Evolutionary conservation across 768 basidiomycete species (phyloP).

Genomic region (Russula olivacea): DNA sequence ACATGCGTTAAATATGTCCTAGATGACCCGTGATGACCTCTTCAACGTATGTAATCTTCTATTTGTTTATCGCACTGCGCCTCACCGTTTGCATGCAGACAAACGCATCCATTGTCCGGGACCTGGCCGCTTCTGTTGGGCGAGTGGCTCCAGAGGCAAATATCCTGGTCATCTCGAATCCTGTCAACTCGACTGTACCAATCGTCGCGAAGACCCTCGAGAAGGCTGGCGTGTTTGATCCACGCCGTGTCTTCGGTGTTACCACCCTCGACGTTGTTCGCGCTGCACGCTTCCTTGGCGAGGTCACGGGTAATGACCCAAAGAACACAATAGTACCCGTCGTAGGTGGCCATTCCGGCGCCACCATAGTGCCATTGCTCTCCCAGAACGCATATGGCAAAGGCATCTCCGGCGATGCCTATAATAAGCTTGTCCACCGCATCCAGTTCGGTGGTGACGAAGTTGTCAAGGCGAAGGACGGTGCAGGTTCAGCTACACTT

Average conservation of each 20-base stretch:
- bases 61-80: background rate
- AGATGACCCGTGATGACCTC: constrained; percentile 97
- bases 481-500: constrained; percentile 68
- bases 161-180: constrained; percentile 97
- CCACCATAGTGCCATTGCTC: constrained; percentile 96
- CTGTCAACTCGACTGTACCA: constrained; percentile 96
- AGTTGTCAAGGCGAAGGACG: constrained; percentile 97
- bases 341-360: constrained; percentile 91
- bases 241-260: constrained; percentile 85
- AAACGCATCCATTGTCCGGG: constrained; percentile 95
- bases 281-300: constrained; percentile 82
- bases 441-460: constrained; percentile 99
- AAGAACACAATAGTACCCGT: constrained; percentile 70
- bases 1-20: constrained; percentile 24
- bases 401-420: constrained; percentile 65
- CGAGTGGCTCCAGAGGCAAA: constrained; percentile 87
- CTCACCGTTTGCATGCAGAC: constrained; percentile 45
- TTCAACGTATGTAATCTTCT: constrained; percentile 68
- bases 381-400: constrained; percentile 73
- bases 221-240: constrained; percentile 90
- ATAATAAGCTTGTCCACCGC: constrained; percentile 76
- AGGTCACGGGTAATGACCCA: constrained; percentile 60
- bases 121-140: constrained; percentile 84
- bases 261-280: constrained; percentile 99
- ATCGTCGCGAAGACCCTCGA: constrained; percentile 90